Evolutionary conservation across 2,329 filamentous ascomycete genomes (phyloP).

Genomic region (Aspergillus costaricaensis): DNA sequence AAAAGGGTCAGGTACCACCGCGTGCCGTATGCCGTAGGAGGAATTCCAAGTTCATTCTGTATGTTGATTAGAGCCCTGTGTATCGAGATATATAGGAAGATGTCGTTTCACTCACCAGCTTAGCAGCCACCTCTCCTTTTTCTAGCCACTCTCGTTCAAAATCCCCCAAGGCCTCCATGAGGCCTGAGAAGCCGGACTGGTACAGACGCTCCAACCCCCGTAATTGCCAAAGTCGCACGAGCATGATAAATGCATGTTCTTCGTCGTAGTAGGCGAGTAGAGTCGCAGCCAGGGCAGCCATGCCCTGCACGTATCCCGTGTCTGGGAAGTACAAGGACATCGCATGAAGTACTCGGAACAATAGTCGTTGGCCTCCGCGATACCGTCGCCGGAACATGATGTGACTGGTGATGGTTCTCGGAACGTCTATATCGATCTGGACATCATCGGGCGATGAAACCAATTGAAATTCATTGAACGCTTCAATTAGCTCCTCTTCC

Average conservation of each 20-base stretch:
- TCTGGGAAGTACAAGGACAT: constrained; percentile 88
- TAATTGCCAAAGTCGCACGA: constrained; percentile 90
- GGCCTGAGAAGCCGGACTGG: constrained; percentile 75
- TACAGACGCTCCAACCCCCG: constrained; percentile 86
- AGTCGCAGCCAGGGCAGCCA: constrained; percentile 91
- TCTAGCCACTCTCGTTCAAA: constrained; percentile 83
- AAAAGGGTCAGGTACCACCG: constrained; percentile 97
- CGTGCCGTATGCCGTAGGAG: constrained; percentile 90
- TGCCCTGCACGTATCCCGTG: constrained; percentile 95
- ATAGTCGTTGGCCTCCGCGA: constrained; percentile 82
- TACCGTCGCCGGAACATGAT: constrained; percentile 97
- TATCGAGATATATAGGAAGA: neutral
- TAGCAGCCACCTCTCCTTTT: constrained; percentile 73
- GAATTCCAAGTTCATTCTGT: constrained; percentile 70
- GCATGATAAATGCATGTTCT: constrained; percentile 90
- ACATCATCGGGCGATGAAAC: constrained; percentile 83
- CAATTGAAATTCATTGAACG: constrained; percentile 72
- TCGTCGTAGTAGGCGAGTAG: constrained; percentile 96
- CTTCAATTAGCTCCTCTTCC: constrained; percentile 70
- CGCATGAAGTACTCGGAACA: constrained; percentile 90
- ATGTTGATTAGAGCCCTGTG: neutral
- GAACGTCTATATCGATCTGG: constrained; percentile 96
- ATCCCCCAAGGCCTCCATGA: constrained; percentile 82
- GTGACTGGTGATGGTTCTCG: constrained; percentile 88
- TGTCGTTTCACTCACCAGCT: constrained; percentile 59